Conservation (phyloP, 1,139 yeast species). For the Magnusiomyces magnusii region DNA sequence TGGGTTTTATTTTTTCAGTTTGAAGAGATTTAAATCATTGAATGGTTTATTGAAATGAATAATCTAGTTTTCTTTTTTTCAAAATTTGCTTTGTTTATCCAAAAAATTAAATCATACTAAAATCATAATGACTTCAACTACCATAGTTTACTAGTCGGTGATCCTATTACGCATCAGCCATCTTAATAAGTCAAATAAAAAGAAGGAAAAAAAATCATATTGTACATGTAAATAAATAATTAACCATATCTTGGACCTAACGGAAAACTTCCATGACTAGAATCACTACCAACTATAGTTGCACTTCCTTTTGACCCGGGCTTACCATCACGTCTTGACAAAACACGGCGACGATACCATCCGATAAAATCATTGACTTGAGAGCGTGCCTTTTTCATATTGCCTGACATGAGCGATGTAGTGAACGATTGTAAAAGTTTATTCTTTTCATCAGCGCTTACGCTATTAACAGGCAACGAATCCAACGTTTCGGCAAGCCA, state of each 20-base stretch:
- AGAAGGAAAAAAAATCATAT: no score
- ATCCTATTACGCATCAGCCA: no score
- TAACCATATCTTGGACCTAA: neutral
- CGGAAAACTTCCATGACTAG: neutral
- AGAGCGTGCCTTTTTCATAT: conserved; percentile 63
- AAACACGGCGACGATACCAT: conserved; percentile 65
- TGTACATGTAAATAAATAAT: no score
- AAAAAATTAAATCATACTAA: no score
- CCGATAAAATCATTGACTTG: conserved; percentile 67
- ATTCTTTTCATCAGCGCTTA: conserved; percentile 55
- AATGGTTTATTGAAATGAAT: no score
- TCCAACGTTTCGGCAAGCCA: conserved; percentile 58
- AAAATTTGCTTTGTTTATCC: no score
- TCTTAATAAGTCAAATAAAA: no score
- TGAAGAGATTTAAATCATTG: no score
- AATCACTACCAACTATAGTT: neutral
- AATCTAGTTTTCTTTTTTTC: no score
- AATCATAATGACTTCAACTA: no score
- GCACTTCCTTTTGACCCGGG: neutral
- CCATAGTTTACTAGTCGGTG: no score
- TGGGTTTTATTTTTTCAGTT: no score
- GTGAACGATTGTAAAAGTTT: conserved; percentile 51
- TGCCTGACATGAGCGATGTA: conserved; percentile 58
- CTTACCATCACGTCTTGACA: neutral
- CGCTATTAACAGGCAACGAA: conserved; percentile 50